Percentiles rank a stretch among this genome's conserved stretches.
Conservation (phyloP, 192 early-diverging fungal genomes). For the Pilaira anomala region DNA sequence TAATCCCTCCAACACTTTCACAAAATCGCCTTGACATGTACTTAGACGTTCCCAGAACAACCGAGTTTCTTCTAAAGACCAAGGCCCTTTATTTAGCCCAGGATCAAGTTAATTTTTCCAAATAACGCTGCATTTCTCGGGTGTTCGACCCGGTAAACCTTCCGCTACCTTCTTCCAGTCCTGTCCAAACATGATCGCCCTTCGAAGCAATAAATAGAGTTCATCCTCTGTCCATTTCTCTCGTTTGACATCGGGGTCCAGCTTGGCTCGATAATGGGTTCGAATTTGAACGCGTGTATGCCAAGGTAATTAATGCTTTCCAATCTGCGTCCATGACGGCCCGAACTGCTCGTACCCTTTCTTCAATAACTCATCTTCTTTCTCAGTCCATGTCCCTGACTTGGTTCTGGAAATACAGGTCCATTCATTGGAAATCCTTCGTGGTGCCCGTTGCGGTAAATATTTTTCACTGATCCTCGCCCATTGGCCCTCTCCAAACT, state of each 20-base stretch:
- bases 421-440: constrained; percentile 17
- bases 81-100: constrained; percentile 2
- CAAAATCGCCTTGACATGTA: constrained; percentile 4
- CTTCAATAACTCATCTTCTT: constrained; percentile 16
- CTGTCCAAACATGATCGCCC: constrained; percentile 16
- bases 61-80: constrained; percentile 5
- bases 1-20: not conserved
- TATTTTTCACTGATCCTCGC: not conserved
- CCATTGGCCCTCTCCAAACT: constrained; percentile 22
- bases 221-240: constrained; percentile 21
- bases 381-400: constrained; percentile 7
- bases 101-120: not conserved
- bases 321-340: constrained; percentile 17
- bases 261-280: not conserved
- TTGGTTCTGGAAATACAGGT: not conserved
- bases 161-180: not conserved
- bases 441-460: constrained; percentile 19
- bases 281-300: not conserved
- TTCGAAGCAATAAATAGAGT: constrained; percentile 12
- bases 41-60: constrained; percentile 23
- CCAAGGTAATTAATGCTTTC: constrained; percentile 1
- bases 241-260: not conserved
- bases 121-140: not conserved
- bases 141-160: not conserved
- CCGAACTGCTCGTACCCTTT: constrained; percentile 15